Evolutionary conservation across 2,329 filamentous ascomycete genomes (phyloP).

Genomic region (Nemania abortiva): DNA sequence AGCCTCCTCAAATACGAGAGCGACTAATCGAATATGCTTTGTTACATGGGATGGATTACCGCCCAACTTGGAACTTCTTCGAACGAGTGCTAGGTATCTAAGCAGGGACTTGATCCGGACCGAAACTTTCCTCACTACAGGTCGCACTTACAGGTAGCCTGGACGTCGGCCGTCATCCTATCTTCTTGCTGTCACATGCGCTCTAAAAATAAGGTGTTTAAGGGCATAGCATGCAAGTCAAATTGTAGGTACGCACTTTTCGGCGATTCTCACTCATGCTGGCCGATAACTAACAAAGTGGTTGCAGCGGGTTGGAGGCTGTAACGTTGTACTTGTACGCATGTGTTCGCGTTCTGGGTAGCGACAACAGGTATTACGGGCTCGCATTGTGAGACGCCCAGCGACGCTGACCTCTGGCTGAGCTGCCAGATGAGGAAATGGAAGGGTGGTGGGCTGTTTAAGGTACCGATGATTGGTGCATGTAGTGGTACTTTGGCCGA

Average conservation of each 20-base stretch:
- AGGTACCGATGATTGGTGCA: background rate
- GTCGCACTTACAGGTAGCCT: background rate
- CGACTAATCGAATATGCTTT: background rate
- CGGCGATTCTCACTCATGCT: background rate
- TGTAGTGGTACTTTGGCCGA: background rate
- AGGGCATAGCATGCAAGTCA: background rate
- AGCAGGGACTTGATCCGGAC: background rate
- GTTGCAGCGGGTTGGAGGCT: background rate
- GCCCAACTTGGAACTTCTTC: background rate
- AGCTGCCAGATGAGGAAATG: slow-evolving; percentile 8
- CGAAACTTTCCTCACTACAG: background rate
- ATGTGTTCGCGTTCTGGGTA: background rate
- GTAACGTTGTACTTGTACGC: slow-evolving; percentile 34
- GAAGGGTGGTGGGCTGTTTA: background rate
- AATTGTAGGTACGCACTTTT: slow-evolving; percentile 3
- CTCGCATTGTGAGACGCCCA: slow-evolving; percentile 5
- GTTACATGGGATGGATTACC: background rate
- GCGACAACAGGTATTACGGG: background rate
- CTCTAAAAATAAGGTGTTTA: slow-evolving; percentile 19
- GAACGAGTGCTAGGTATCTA: background rate
- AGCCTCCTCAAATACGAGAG: background rate
- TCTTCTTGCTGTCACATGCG: background rate
- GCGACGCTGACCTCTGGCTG: slow-evolving; percentile 1
- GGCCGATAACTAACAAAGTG: background rate
- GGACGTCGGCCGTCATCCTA: background rate